Conservation (phyloP, 352 stramenopile genomes). For the Pythium phragmitis region DNA sequence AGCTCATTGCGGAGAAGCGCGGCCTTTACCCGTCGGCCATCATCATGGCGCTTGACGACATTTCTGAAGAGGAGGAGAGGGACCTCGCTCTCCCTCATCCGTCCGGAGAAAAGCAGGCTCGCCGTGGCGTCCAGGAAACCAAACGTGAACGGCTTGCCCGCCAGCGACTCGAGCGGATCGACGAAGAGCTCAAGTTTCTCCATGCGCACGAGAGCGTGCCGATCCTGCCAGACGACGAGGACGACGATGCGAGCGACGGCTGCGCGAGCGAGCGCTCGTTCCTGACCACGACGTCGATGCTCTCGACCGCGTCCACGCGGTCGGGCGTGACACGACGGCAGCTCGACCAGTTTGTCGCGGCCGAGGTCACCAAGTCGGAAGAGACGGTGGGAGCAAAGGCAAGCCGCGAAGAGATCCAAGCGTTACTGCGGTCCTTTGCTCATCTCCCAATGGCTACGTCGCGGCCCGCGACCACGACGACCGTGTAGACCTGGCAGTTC, state of each 20-base stretch:
- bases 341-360: constrained; percentile 49
- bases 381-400: constrained; percentile 23
- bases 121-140: constrained; percentile 46
- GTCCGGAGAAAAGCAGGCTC: background rate
- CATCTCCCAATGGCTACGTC: constrained; percentile 17
- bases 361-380: constrained; percentile 34
- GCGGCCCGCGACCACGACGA: constrained; percentile 1
- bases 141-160: constrained; percentile 41
- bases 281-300: constrained; percentile 34
- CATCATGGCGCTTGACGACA: constrained; percentile 23
- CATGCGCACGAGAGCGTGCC: constrained; percentile 40
- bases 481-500: background rate
- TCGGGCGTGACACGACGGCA: constrained; percentile 53
- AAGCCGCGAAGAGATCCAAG: constrained; percentile 46
- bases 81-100: background rate
- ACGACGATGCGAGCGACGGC: constrained; percentile 25
- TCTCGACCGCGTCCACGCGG: constrained; percentile 49
- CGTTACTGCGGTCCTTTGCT: constrained; percentile 39
- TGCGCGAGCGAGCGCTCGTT: constrained; percentile 51
- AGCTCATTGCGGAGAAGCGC: constrained; percentile 40
- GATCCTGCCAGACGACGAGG: constrained; percentile 46
- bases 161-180: constrained; percentile 49
- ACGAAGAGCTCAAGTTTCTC: constrained; percentile 59
- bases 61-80: constrained; percentile 26
- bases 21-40: constrained; percentile 35